Percentiles rank a stretch among this genome's conserved stretches.
phyloP scores from a whole-genome alignment of 495 filamentous ascomycete species.

The Annulohypoxylon bovei region DNA sequence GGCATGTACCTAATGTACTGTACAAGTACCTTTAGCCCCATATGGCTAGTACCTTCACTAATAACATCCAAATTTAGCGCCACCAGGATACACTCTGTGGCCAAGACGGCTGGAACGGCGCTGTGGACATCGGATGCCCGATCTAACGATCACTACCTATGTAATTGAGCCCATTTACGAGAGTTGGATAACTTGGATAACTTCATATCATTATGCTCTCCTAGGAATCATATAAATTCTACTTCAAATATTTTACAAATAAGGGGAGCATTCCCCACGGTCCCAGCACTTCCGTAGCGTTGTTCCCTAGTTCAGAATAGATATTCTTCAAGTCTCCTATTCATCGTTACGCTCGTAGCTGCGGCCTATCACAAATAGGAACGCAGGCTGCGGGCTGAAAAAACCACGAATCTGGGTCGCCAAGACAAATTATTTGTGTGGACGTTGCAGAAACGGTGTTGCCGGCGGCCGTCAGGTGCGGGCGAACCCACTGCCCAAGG shows the following conservation, averaged over 20 bases:
- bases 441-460: no score
- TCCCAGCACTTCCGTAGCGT: no score
- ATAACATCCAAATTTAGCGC: constrained; percentile 6
- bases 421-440: no score
- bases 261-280: no score
- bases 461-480: no score
- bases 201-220: not conserved
- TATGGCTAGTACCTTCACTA: not conserved
- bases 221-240: not conserved
- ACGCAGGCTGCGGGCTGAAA: no score
- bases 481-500: no score
- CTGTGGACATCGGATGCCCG: constrained; percentile 5
- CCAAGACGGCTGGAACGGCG: constrained; percentile 29
- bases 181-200: not conserved
- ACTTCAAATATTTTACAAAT: not conserved
- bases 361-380: no score
- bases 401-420: no score
- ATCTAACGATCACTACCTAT: constrained; percentile 1
- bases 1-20: not conserved
- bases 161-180: not conserved
- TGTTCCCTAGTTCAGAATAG: no score
- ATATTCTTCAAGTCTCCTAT: no score
- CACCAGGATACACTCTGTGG: not conserved
- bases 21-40: constrained; percentile 12
- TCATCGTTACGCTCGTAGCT: no score